Percentiles rank a stretch among this genome's conserved stretches.
These are phyloP conservation scores for Gigaspora rosea DNA, from an alignment of 192 early-diverging fungal species.

Conservation along the genomic window DNA sequence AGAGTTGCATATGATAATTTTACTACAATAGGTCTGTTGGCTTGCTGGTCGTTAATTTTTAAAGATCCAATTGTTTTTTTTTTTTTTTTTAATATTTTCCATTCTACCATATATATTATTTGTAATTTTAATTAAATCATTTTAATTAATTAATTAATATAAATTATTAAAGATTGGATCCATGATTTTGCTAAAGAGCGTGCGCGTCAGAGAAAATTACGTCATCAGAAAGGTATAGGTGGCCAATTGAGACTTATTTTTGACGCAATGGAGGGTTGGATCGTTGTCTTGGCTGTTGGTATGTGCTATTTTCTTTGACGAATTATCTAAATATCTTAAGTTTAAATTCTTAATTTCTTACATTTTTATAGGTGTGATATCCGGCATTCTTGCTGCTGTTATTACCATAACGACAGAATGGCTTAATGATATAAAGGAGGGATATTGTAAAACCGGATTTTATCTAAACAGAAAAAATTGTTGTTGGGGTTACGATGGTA, in stretches of 20 bases:
- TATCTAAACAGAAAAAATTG: slow-evolving; percentile 77
- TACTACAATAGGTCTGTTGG: slow-evolving; percentile 56
- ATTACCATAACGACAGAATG: slow-evolving; percentile 80
- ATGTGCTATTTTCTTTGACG: slow-evolving; percentile 2
- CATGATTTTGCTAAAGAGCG: slow-evolving; percentile 87
- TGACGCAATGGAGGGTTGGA: slow-evolving; percentile 86
- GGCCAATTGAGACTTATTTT: slow-evolving; percentile 64
- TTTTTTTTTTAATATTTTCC: background rate
- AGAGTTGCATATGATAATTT: slow-evolving; percentile 59
- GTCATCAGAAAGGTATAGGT: slow-evolving; percentile 52
- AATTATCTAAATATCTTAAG: background rate
- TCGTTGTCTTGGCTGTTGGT: slow-evolving; percentile 77
- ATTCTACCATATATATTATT: background rate
- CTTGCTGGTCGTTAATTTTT: background rate
- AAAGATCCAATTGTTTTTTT: background rate
- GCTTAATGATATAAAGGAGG: slow-evolving; percentile 81
- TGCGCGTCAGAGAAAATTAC: slow-evolving; percentile 61
- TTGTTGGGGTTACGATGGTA: slow-evolving; percentile 69
- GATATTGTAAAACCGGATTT: slow-evolving; percentile 79
- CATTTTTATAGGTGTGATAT: slow-evolving; percentile 38
- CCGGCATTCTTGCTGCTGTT: slow-evolving; percentile 66
- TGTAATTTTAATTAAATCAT: background rate
- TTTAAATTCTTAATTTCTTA: background rate
- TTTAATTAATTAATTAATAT: background rate
- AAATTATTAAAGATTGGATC: slow-evolving; percentile 71